A percentile compares a stretch with the other conserved stretches of the same genome.
Evolutionary conservation across 371 early-diverging fungal genomes (phyloP).

Genomic region (Mortierella sp.): DNA sequence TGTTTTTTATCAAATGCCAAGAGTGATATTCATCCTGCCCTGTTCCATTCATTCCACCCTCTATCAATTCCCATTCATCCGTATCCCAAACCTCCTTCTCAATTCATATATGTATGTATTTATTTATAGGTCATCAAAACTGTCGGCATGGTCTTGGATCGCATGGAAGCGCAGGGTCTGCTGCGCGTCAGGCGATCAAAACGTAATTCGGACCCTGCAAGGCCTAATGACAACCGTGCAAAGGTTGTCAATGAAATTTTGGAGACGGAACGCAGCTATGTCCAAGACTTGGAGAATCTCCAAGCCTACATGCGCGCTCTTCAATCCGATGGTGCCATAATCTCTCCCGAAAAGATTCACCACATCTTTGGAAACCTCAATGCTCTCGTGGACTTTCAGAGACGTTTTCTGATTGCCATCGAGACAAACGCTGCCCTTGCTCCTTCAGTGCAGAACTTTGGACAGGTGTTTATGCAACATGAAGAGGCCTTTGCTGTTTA

Average conservation of each 20-base stretch:
- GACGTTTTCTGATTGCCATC: conserved; percentile 91
- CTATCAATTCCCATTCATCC: conserved; percentile 15
- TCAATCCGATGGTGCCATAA: conserved; percentile 50
- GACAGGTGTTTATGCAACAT: conserved; percentile 78
- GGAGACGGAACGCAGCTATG: conserved; percentile 96
- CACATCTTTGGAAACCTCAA: conserved; percentile 94
- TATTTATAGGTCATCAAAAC: conserved; percentile 70
- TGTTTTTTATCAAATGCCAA: not conserved
- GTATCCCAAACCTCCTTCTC: not conserved
- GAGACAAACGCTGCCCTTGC: conserved; percentile 85
- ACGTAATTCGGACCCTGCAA: conserved; percentile 69
- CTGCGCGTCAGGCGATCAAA: conserved; percentile 66
- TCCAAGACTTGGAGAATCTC: conserved; percentile 89
- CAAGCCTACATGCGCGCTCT: conserved; percentile 80
- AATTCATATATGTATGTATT: not conserved
- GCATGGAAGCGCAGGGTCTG: conserved; percentile 76
- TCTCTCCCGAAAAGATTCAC: conserved; percentile 79
- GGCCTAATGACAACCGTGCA: conserved; percentile 85
- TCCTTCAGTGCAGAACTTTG: conserved; percentile 89
- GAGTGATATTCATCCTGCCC: not conserved
- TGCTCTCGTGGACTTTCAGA: conserved; percentile 94
- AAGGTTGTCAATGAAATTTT: conserved; percentile 90
- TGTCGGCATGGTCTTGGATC: conserved; percentile 75
- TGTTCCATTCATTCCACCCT: not conserved
- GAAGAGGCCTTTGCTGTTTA: conserved; percentile 94